Percentiles rank a stretch among this genome's conserved stretches.
Evolutionary conservation across 192 early-diverging fungal species (phyloP).

Genomic region (Coemansia javaensis): DNA sequence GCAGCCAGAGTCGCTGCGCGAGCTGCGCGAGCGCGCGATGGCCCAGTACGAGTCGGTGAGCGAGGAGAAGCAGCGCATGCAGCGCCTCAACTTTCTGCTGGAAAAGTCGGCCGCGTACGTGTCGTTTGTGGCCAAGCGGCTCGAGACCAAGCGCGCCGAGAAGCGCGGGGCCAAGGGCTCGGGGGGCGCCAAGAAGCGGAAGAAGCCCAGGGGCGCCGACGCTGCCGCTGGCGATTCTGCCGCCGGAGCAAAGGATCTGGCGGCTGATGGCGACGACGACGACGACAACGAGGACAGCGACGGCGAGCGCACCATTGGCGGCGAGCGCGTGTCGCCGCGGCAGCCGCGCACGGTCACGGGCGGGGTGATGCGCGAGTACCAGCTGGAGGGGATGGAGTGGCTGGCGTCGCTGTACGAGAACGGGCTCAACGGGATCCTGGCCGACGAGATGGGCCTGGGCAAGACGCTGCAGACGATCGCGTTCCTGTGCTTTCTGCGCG

Average conservation of each 20-base stretch:
- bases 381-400: conserved; percentile 95
- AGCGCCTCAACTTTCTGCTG: conserved; percentile 73
- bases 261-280: not conserved
- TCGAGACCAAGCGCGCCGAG: conserved; percentile 71
- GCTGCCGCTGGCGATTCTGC: no score
- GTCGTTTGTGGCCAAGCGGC: conserved; percentile 67
- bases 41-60: conserved; percentile 57
- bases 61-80: conserved; percentile 59
- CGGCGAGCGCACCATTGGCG: conserved; percentile 16
- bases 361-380: conserved; percentile 88
- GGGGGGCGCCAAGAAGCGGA: not conserved
- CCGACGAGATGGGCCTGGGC: conserved; percentile 93
- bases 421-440: conserved; percentile 92
- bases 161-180: conserved; percentile 41
- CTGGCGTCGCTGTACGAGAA: conserved; percentile 91
- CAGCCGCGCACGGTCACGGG: conserved; percentile 81
- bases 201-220: conserved; percentile 6
- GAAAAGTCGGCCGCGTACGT: conserved; percentile 79
- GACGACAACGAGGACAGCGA: not conserved
- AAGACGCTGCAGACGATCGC: conserved; percentile 95
- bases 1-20: conserved; percentile 20
- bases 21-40: conserved; percentile 55
- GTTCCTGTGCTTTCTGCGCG: conserved; percentile 76
- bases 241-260: not conserved
- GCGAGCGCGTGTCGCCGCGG: conserved; percentile 54